Evolutionary conservation across 495 filamentous ascomycete species (phyloP), one percentile per base, ranked within the genome.

Genomic region (Hypomontagnella submonticulosa): DNA sequence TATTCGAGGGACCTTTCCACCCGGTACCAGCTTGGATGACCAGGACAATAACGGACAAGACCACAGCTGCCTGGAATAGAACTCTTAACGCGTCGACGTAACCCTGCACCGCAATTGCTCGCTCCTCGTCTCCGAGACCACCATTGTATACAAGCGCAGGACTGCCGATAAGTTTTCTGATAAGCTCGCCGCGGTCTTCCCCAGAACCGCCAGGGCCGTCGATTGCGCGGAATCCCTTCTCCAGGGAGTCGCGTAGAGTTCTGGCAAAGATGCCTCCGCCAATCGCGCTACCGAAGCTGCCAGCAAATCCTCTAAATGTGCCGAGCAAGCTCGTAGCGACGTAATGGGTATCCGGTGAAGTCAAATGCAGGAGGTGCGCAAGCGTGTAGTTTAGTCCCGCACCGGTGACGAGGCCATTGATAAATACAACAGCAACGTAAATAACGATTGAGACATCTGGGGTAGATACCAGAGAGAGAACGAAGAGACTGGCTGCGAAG

Each of bases 341-440:
- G 63, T 88, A 91, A 68, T 93, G 89, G 10, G 84, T 81, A 4
- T 82, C 75, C 0, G 82, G 80, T 0, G 71, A 74, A 1, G 87
- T 87, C n/a, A 92, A 74, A 64, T 92, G 86, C 11, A 93, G 79
- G 4, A 92, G 67, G 63, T 95, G 91, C 0, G 89, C 88, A 0
- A 95, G 81, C 0, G 86, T 89, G 73, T 93, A 95, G 72, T 92
- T 93, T 33, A 93, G 73, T 8, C 86, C 77, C 0, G 88, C 86
- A 16, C 90, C 90, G 2, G 88, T 87, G 61, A 81, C 82, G n/a
- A 90, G 72, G 0, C 90, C 90, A 67, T 91, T 89, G 18, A 83
- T 8, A 74, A 91, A 90, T 2, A 87, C 81, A 0, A 81, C 67
- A 1, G 72, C 36, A 3, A 92, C 58, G 65, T 88, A 91, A 0